Percentiles rank a stretch among this genome's conserved stretches.
phyloP scores from a whole-genome alignment of 805 yeast species.

The Suhomyces pyralidae region DNA sequence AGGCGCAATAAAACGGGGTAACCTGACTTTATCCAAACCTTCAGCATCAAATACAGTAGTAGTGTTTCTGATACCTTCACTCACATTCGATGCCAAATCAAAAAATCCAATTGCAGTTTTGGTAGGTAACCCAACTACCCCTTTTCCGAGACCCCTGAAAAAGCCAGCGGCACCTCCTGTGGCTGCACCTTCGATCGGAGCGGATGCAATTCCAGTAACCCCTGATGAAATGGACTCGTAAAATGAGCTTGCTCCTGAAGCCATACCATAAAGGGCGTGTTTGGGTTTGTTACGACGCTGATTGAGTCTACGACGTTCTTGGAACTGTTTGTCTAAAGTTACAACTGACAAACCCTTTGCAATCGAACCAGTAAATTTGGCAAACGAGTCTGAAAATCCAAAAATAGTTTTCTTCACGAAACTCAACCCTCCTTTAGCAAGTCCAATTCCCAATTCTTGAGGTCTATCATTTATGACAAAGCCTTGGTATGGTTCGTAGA shows the following conservation, averaged over 20 bases:
- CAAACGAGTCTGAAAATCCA: conserved; percentile 90
- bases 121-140: conserved; percentile 93
- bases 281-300: conserved; percentile 76
- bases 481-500: conserved; percentile 97
- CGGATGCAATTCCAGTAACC: conserved; percentile 81
- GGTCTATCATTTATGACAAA: conserved; percentile 92
- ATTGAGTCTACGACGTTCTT: conserved; percentile 71
- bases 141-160: conserved; percentile 90
- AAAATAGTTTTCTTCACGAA: conserved; percentile 92
- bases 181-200: conserved; percentile 88
- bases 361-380: conserved; percentile 88
- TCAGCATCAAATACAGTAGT: conserved; percentile 86
- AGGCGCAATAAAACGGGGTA: conserved; percentile 72
- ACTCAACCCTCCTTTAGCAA: conserved; percentile 94
- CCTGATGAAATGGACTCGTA: conserved; percentile 87
- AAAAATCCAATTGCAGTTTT: conserved; percentile 94
- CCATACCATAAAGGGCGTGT: conserved; percentile 81
- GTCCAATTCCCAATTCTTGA: conserved; percentile 89
- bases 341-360: conserved; percentile 93
- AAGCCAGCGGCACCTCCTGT: conserved; percentile 89
- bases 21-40: conserved; percentile 71
- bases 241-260: conserved; percentile 84
- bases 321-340: conserved; percentile 82
- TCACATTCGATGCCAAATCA: conserved; percentile 86
- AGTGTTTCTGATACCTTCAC: conserved; percentile 91